Conservation (phyloP, 805 yeast species). For the Barnettozyma pratensis region DNA sequence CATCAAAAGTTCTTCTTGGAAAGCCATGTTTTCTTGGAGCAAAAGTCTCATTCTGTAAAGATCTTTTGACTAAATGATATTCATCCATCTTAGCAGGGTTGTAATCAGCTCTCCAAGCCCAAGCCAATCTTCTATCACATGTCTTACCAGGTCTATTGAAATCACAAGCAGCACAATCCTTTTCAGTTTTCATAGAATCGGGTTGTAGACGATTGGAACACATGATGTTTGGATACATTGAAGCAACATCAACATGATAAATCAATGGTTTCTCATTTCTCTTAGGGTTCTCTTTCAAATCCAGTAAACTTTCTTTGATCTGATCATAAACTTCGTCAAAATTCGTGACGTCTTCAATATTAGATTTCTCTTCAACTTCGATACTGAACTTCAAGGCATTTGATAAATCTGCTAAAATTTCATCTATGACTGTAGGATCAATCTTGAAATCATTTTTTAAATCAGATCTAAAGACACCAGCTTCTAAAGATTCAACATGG, state of each 20-base stretch:
- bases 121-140: constrained; percentile 86
- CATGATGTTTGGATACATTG: constrained; percentile 99
- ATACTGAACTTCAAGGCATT: constrained; percentile 77
- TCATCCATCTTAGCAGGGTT: constrained; percentile 90
- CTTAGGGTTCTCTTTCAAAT: constrained; percentile 53
- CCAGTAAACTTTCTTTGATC: constrained; percentile 51
- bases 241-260: constrained; percentile 97
- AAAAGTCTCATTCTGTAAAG: constrained; percentile 73
- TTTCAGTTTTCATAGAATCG: constrained; percentile 92
- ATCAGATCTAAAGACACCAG: constrained; percentile 95
- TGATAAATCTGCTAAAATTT: constrained; percentile 65
- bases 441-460: constrained; percentile 68
- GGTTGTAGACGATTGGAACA: constrained; percentile 96
- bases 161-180: constrained; percentile 96
- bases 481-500: constrained; percentile 95
- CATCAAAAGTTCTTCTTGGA: constrained; percentile 65
- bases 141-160: constrained; percentile 91
- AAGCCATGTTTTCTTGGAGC: constrained; percentile 54
- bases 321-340: constrained; percentile 66
- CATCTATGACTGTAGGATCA: constrained; percentile 80
- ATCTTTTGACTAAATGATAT: constrained; percentile 81
- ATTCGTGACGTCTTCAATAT: constrained; percentile 72
- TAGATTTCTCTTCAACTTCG: constrained; percentile 71
- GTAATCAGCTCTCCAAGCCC: constrained; percentile 99
- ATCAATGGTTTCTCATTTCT: constrained; percentile 79